Conservation (phyloP, 1,284 basidiomycete species). For the Cutaneotrichosporon mucoides region DNA sequence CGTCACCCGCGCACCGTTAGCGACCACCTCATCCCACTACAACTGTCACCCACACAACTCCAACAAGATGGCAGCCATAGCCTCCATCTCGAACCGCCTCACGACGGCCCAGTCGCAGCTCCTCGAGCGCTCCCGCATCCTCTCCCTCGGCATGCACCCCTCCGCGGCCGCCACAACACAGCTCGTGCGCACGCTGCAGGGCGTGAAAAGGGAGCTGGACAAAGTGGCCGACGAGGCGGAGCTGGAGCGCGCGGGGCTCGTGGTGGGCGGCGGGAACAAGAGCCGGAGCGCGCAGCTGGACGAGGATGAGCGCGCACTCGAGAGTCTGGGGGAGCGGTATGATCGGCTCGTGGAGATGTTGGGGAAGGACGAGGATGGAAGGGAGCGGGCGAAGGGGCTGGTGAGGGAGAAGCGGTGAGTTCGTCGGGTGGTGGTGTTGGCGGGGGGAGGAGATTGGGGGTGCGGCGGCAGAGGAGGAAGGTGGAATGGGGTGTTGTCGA, state of each 20-base stretch:
- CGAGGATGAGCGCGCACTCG: constrained; percentile 17
- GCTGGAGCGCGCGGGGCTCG: constrained; percentile 20
- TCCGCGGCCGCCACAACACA: constrained; percentile 37
- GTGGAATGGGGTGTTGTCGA: too few relatives aligned
- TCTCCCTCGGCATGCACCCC: constrained; percentile 43
- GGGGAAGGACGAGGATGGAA: constrained; percentile 41
- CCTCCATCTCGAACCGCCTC: constrained; percentile 34
- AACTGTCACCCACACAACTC: neutral
- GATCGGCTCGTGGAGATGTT: constrained; percentile 44
- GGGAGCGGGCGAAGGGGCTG: constrained; percentile 33
- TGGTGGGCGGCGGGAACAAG: constrained; percentile 11
- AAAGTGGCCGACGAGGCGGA: constrained; percentile 28
- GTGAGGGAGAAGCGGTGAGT: constrained; percentile 32
- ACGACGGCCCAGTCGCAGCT: constrained; percentile 45
- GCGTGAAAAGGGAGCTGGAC: constrained; percentile 33
- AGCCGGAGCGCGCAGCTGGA: constrained; percentile 7
- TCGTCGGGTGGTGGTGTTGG: too few relatives aligned
- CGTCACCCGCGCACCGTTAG: too few relatives aligned
- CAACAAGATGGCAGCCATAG: neutral
- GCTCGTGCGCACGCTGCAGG: constrained; percentile 39
- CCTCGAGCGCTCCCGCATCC: constrained; percentile 45
- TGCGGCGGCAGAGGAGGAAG: too few relatives aligned
- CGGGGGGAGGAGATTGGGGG: too few relatives aligned
- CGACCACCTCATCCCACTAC: too few relatives aligned
- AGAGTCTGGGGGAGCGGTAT: constrained; percentile 34